These are phyloP conservation scores for Coccomyxa subellipsoidea DNA, from an alignment of 163 green algal genomes.

Conservation along the genomic window DNA sequence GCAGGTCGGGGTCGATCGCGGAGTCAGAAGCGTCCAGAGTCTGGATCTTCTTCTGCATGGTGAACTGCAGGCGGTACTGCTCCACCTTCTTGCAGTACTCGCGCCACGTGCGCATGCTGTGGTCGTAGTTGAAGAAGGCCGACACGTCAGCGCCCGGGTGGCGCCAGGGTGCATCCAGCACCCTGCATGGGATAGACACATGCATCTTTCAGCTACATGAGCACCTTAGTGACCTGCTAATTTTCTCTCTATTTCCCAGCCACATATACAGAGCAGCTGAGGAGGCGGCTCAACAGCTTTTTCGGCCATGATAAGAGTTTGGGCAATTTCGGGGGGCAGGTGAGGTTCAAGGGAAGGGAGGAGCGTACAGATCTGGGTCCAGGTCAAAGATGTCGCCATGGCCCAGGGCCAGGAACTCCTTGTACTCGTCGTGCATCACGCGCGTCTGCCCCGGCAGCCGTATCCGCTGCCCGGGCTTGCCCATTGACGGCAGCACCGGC, in stretches of 20 bases:
- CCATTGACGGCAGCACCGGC: constrained; percentile 53
- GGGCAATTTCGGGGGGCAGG: no score
- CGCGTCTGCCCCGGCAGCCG: constrained; percentile 81
- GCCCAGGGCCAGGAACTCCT: constrained; percentile 87
- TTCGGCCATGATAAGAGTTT: neutral
- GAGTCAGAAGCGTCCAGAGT: neutral
- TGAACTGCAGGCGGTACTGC: constrained; percentile 47
- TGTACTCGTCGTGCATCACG: constrained; percentile 90
- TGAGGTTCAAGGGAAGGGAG: neutral
- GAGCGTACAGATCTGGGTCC: constrained; percentile 67
- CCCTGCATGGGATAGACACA: constrained; percentile 14
- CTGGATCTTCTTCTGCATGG: constrained; percentile 32
- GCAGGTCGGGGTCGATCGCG: constrained; percentile 24
- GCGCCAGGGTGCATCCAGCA: constrained; percentile 52
- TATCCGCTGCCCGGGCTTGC: constrained; percentile 58
- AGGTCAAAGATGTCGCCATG: constrained; percentile 93
- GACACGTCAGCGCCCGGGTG: constrained; percentile 61
- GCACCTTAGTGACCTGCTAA: no score
- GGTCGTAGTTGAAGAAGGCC: constrained; percentile 97
- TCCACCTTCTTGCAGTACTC: constrained; percentile 72
- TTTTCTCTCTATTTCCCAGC: no score
- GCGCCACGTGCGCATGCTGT: constrained; percentile 78
- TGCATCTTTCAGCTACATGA: neutral
- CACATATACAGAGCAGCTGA: no score
- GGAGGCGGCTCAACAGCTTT: no score